Conservation (phyloP, 1,139 yeast species). For the Hansenula lynferdii region DNA sequence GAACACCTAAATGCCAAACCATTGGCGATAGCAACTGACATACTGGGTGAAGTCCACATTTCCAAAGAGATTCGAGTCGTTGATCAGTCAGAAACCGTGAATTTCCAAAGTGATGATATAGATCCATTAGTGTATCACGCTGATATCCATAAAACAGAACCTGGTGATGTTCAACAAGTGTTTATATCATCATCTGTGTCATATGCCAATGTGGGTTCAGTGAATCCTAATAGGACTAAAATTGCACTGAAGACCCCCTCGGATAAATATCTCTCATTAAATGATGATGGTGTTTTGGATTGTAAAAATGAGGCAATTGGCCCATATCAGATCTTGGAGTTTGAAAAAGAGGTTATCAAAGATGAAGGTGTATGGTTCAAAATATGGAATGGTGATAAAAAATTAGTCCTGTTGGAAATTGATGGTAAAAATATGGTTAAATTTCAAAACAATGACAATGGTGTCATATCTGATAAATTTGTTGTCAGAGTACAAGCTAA, state of each 20-base stretch:
- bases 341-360: constrained; percentile 10
- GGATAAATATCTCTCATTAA: constrained; percentile 29
- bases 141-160: constrained; percentile 27
- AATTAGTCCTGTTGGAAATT: constrained; percentile 21
- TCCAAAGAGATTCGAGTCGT: neutral
- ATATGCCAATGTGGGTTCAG: constrained; percentile 4
- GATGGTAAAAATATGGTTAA: constrained; percentile 21
- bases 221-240: constrained; percentile 8
- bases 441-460: neutral
- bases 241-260: constrained; percentile 29
- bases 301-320: constrained; percentile 35
- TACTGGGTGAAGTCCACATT: constrained; percentile 3
- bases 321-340: constrained; percentile 28
- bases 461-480: constrained; percentile 11
- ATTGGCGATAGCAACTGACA: constrained; percentile 6
- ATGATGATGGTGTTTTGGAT: constrained; percentile 22
- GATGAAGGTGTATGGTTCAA: constrained; percentile 8
- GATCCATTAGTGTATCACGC: constrained; percentile 13
- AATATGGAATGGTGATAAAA: constrained; percentile 7
- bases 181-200: constrained; percentile 28
- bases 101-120: constrained; percentile 21
- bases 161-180: constrained; percentile 33
- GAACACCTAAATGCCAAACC: constrained; percentile 2
- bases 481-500: constrained; percentile 26
- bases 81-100: constrained; percentile 5